Evolutionary conservation across 2,329 filamentous ascomycete genomes (phyloP).

Genomic region (Botrytis galanthina): DNA sequence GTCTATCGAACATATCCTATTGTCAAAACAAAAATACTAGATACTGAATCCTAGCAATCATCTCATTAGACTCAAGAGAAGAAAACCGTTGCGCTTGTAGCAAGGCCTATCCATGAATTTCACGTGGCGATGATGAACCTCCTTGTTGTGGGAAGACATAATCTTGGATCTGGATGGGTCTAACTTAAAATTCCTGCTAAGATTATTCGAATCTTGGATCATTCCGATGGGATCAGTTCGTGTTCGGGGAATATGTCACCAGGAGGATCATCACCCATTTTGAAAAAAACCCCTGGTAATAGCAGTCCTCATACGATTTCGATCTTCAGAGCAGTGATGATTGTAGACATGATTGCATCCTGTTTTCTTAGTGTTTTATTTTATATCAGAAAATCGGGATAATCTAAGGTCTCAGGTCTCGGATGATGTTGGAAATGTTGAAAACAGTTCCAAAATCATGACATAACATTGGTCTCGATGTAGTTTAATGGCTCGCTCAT

Average conservation of each 20-base stretch:
- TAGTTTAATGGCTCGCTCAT: not conserved
- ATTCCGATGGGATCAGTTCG: slow-evolving; percentile 12
- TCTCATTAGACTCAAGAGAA: not conserved
- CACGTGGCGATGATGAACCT: slow-evolving; percentile 19
- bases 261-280: not conserved
- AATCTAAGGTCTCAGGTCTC: not conserved
- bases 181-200: not conserved
- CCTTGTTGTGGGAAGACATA: not conserved
- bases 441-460: not conserved
- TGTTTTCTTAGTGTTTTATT: not conserved
- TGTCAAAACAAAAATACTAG: not conserved
- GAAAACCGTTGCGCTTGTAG: slow-evolving; percentile 19
- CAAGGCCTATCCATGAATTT: slow-evolving; percentile 20
- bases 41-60: not conserved
- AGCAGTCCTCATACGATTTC: slow-evolving; percentile 10
- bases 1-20: not conserved
- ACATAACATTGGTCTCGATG: not conserved
- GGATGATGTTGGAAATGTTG: not conserved
- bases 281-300: not conserved
- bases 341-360: slow-evolving; percentile 4
- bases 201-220: slow-evolving; percentile 8
- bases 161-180: not conserved
- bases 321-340: not conserved
- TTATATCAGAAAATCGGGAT: not conserved
- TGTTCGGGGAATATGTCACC: slow-evolving; percentile 13